phyloP scores from a whole-genome alignment of 768 basidiomycete genomes.

The Paxillus involutus region DNA sequence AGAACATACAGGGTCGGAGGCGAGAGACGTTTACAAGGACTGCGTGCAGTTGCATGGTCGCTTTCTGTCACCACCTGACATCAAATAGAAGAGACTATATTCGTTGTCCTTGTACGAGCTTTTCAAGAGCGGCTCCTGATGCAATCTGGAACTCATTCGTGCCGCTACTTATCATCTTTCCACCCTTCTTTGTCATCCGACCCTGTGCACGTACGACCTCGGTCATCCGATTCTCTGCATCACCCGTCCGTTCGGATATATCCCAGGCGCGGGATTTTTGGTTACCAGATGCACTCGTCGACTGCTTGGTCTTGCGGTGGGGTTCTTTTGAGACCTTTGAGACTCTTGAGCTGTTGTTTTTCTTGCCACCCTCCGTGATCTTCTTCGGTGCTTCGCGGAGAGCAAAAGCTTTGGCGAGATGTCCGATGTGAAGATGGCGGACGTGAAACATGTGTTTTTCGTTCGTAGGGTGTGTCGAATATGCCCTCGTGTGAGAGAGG shows the following conservation, averaged over 20 bases:
- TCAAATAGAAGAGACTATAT: slow-evolving; percentile 2
- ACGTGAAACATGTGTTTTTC: slow-evolving; percentile 99
- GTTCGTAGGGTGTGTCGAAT: slow-evolving; percentile 92
- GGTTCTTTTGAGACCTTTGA: neutral
- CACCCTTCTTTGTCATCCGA: slow-evolving; percentile 75
- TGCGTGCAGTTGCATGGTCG: neutral
- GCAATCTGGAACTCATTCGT: slow-evolving; percentile 80
- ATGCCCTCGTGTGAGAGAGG: slow-evolving; percentile 91
- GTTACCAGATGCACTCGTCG: slow-evolving; percentile 16
- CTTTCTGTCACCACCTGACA: neutral
- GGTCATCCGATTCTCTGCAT: slow-evolving; percentile 83
- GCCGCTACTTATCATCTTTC: slow-evolving; percentile 67
- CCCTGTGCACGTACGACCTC: slow-evolving; percentile 83
- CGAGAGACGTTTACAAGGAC: too few relatives aligned
- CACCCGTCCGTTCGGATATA: slow-evolving; percentile 36
- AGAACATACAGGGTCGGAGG: too few relatives aligned
- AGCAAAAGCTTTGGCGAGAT: slow-evolving; percentile 90
- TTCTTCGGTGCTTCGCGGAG: slow-evolving; percentile 77
- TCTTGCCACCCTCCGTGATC: slow-evolving; percentile 28
- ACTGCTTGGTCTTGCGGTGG: slow-evolving; percentile 4
- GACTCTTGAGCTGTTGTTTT: slow-evolving; percentile 5
- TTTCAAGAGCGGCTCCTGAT: slow-evolving; percentile 60
- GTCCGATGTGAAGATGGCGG: slow-evolving; percentile 90
- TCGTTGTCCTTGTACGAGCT: slow-evolving; percentile 40
- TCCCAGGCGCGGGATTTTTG: slow-evolving; percentile 36